Evolutionary conservation across 2,329 filamentous ascomycete genomes (phyloP).

Genomic region (Paramyrothecium sp.): DNA sequence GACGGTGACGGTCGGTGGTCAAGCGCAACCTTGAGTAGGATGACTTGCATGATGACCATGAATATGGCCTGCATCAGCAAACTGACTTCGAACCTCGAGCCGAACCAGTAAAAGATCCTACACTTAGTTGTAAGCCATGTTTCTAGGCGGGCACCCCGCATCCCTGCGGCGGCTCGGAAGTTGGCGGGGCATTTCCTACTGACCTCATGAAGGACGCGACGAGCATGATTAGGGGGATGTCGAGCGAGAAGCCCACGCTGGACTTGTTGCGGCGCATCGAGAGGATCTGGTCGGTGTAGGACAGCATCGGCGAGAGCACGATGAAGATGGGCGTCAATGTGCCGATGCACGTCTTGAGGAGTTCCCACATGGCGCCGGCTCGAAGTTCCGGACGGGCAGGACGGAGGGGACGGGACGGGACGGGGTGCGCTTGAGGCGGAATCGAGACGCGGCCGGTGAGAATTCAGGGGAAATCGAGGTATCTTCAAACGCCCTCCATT

Average conservation of each 20-base stretch:
- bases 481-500: not conserved
- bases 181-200: conserved; percentile 11
- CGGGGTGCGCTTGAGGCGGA: not conserved
- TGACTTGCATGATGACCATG: conserved; percentile 62
- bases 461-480: not conserved
- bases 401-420: not conserved
- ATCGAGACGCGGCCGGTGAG: no score
- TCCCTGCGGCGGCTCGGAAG: not conserved
- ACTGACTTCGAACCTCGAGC: conserved; percentile 62
- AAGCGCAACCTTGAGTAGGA: conserved; percentile 66
- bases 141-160: not conserved
- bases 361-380: not conserved
- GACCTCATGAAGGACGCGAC: conserved; percentile 66
- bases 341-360: conserved; percentile 34
- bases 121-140: not conserved
- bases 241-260: conserved; percentile 67
- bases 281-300: conserved; percentile 64
- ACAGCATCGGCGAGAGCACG: conserved; percentile 61
- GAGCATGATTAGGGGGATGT: conserved; percentile 72
- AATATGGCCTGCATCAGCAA: conserved; percentile 64
- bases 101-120: conserved; percentile 70
- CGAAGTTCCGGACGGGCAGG: not conserved
- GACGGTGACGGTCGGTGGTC: conserved; percentile 63
- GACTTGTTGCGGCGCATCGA: conserved; percentile 64
- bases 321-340: conserved; percentile 63